phyloP scores from a whole-genome alignment of 352 stramenopile species.

The Phytopythium mirpurense region DNA sequence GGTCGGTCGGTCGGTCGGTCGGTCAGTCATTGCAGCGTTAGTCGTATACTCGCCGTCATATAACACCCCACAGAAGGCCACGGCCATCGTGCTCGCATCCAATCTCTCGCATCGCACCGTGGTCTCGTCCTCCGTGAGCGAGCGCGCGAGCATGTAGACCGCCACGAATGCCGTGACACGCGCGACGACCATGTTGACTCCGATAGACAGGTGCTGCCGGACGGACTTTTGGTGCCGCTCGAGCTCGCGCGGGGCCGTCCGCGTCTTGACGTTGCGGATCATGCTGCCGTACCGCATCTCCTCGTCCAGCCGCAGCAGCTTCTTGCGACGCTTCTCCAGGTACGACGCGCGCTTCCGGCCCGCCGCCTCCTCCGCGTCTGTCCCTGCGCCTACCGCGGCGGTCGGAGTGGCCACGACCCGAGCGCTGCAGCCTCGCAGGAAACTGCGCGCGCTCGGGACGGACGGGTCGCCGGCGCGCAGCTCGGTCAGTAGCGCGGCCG shows the following conservation, averaged over 20 bases:
- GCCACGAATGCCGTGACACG: slow-evolving; percentile 77
- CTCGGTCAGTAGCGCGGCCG: slow-evolving; percentile 15
- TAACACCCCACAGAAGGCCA: slow-evolving; percentile 13
- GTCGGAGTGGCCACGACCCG: slow-evolving; percentile 5
- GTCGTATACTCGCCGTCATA: too few relatives aligned
- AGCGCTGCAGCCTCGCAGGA: slow-evolving; percentile 13
- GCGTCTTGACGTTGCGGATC: slow-evolving; percentile 61
- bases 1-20: too few relatives aligned
- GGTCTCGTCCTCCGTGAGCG: slow-evolving; percentile 71
- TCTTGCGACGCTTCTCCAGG: slow-evolving; percentile 42
- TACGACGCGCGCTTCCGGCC: slow-evolving; percentile 21
- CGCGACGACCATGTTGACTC: slow-evolving; percentile 81
- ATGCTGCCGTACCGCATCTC: slow-evolving; percentile 76
- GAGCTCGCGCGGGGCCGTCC: slow-evolving; percentile 40
- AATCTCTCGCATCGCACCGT: slow-evolving; percentile 28
- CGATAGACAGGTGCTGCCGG: slow-evolving; percentile 75
- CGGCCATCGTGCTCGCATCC: background rate
- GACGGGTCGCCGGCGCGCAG: slow-evolving; percentile 15
- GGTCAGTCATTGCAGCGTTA: too few relatives aligned
- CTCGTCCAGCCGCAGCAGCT: slow-evolving; percentile 73
- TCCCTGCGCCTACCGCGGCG: background rate
- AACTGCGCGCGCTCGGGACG: slow-evolving; percentile 15
- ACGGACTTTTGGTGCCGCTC: slow-evolving; percentile 56
- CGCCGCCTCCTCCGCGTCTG: slow-evolving; percentile 6
- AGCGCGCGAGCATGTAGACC: slow-evolving; percentile 65